These are phyloP conservation scores for Vitis hybrid DNA, from an alignment of 177 flowering plant genomes.

Conservation along the genomic window DNA sequence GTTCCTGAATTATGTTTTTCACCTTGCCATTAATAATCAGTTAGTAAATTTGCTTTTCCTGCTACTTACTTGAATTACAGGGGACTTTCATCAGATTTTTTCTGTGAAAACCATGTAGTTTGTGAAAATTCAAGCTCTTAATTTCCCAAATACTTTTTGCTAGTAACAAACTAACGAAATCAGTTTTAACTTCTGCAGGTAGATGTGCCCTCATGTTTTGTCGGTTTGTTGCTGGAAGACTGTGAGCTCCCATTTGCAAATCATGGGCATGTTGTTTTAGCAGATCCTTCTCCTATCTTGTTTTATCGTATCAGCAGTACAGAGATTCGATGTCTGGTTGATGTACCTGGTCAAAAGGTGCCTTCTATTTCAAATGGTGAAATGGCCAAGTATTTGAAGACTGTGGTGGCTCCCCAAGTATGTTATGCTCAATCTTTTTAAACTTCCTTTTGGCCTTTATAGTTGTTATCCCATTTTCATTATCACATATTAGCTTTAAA, in stretches of 20 bases:
- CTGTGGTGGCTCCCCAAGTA: conserved; percentile 50
- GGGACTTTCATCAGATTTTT: neutral
- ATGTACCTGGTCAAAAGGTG: conserved; percentile 59
- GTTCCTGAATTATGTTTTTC: neutral
- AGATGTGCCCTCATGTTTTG: conserved; percentile 49
- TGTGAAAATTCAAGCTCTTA: neutral
- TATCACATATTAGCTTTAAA: neutral
- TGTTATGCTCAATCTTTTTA: neutral
- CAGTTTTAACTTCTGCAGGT: conserved; percentile 22
- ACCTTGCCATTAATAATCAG: neutral
- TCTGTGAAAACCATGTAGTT: neutral
- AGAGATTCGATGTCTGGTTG: conserved; percentile 51
- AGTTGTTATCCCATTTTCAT: neutral
- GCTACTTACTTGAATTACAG: neutral
- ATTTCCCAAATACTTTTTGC: neutral
- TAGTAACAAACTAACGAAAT: neutral
- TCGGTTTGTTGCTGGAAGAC: conserved; percentile 44
- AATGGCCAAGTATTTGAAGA: conserved; percentile 54
- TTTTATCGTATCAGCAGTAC: conserved; percentile 47
- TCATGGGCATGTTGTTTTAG: conserved; percentile 46
- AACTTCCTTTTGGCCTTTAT: neutral
- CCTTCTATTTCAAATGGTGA: conserved; percentile 61
- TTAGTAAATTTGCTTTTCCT: neutral
- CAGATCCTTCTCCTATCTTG: conserved; percentile 45
- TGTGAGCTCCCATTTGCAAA: conserved; percentile 43